A percentile compares a stretch with the other conserved stretches of the same genome.
Conservation (phyloP, 1,139 yeast species). For the Candida frijolesensis region DNA sequence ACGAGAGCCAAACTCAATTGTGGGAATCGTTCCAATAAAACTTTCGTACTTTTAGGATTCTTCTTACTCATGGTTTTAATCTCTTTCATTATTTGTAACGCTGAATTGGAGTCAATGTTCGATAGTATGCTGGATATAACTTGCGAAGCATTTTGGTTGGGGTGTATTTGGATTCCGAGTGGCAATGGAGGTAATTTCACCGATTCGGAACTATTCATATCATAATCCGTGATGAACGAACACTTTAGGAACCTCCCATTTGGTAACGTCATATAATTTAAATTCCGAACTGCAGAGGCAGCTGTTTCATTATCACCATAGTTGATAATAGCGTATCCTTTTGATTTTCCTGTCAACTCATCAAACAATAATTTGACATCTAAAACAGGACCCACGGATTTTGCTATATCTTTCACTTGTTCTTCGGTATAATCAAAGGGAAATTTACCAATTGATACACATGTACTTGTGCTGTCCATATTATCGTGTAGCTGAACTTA, state of each 20-base stretch:
- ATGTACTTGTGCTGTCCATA: conserved; percentile 25
- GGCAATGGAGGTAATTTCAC: conserved; percentile 48
- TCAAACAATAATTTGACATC: conserved; percentile 80
- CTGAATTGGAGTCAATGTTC: conserved; percentile 58
- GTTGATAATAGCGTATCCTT: conserved; percentile 88
- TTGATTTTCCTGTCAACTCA: conserved; percentile 85
- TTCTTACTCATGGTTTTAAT: conserved; percentile 64
- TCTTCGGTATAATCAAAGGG: conserved; percentile 73
- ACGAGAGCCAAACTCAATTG: conserved; percentile 82
- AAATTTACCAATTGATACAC: conserved; percentile 40
- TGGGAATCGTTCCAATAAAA: conserved; percentile 68
- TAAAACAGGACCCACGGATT: conserved; percentile 84
- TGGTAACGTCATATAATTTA: conserved; percentile 79
- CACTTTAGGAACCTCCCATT: conserved; percentile 67
- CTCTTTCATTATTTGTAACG: conserved; percentile 57
- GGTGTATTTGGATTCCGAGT: conserved; percentile 52
- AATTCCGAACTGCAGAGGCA: conserved; percentile 85
- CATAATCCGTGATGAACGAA: conserved; percentile 59
- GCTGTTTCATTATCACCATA: conserved; percentile 81
- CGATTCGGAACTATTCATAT: conserved; percentile 19
- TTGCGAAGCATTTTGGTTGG: conserved; percentile 58
- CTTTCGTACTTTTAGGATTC: conserved; percentile 65
- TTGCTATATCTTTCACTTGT: conserved; percentile 78
- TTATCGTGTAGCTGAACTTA: neutral
- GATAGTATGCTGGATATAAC: conserved; percentile 62